These are phyloP conservation scores for Rhodocollybia butyracea DNA, from an alignment of 768 basidiomycete species.

Conservation along the genomic window DNA sequence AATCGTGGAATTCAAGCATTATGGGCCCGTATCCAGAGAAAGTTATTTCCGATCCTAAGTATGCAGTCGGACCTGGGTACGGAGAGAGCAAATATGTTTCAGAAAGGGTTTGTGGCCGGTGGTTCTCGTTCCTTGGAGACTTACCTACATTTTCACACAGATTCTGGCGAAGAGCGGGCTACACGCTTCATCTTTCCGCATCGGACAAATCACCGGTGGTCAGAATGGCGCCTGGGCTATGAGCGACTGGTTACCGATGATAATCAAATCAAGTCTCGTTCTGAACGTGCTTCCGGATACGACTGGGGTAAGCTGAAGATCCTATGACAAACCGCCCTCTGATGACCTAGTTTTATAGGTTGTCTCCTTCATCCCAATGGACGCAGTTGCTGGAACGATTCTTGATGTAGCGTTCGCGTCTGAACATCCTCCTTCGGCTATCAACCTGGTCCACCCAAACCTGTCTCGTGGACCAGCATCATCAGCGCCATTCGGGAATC, in stretches of 20 bases:
- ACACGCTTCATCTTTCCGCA: slow-evolving; percentile 33
- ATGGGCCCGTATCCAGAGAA: slow-evolving; percentile 32
- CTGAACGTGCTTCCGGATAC: slow-evolving; percentile 25
- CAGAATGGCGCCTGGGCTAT: slow-evolving; percentile 40
- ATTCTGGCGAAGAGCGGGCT: slow-evolving; percentile 37
- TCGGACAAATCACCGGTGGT: slow-evolving; percentile 45
- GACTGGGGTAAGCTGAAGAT: slow-evolving; percentile 26
- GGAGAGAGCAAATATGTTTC: slow-evolving; percentile 43
- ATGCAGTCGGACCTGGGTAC: slow-evolving; percentile 40
- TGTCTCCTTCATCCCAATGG: slow-evolving; percentile 42
- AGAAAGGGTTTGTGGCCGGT: slow-evolving; percentile 31
- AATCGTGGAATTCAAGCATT: slow-evolving; percentile 22
- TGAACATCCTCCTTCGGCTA: slow-evolving; percentile 16
- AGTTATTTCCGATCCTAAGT: slow-evolving; percentile 24
- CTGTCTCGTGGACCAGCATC: slow-evolving; percentile 25
- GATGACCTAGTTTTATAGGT: slow-evolving; percentile 16
- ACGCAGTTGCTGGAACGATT: slow-evolving; percentile 31
- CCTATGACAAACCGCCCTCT: neutral
- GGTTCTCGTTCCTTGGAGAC: neutral
- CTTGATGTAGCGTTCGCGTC: slow-evolving; percentile 20
- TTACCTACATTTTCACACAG: slow-evolving; percentile 14
- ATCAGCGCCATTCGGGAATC: slow-evolving; percentile 22
- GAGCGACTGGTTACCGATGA: slow-evolving; percentile 44
- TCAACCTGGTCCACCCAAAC: slow-evolving; percentile 39
- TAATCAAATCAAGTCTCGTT: slow-evolving; percentile 31